These are phyloP conservation scores for Entomortierella parvispora DNA, from an alignment of 192 early-diverging fungal species.

Conservation along the genomic window DNA sequence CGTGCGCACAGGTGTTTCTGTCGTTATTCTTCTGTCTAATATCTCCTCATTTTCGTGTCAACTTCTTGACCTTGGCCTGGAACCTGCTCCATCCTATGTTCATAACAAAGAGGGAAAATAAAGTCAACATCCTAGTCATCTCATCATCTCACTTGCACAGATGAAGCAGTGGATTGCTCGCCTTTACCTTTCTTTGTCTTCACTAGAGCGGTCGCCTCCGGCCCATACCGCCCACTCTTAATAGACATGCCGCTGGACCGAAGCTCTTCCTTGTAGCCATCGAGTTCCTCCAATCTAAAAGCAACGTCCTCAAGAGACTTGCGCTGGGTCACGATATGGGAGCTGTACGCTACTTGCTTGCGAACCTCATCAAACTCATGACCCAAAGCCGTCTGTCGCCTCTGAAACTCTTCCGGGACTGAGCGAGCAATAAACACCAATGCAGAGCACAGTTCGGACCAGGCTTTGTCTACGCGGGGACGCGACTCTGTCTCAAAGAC, in stretches of 20 bases:
- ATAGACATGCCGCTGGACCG: not conserved
- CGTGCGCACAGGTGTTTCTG: too few relatives aligned
- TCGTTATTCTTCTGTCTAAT: conserved; percentile 1
- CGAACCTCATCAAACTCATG: conserved; percentile 48
- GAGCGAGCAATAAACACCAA: conserved; percentile 25
- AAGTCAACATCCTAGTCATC: not conserved
- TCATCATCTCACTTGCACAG: not conserved
- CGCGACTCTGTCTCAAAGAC: conserved; percentile 47
- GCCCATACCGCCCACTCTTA: conserved; percentile 13
- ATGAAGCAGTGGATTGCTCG: not conserved
- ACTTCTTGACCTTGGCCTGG: conserved; percentile 52
- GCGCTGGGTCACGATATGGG: conserved; percentile 40
- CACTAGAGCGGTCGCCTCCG: conserved; percentile 10
- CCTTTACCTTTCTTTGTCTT: not conserved
- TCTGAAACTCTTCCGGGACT: conserved; percentile 38
- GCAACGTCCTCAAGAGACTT: conserved; percentile 36
- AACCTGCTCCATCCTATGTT: conserved; percentile 50
- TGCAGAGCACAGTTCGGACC: conserved; percentile 39
- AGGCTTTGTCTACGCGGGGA: conserved; percentile 29
- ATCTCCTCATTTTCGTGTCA: conserved; percentile 15
- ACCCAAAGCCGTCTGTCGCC: conserved; percentile 18
- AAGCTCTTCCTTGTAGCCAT: conserved; percentile 18
- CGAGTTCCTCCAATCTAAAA: conserved; percentile 23
- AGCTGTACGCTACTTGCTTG: conserved; percentile 33
- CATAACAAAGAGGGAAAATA: conserved; percentile 2